Evolutionary conservation across 2,329 filamentous ascomycete species (phyloP).

Genomic region (Cladobotryum protrusum): DNA sequence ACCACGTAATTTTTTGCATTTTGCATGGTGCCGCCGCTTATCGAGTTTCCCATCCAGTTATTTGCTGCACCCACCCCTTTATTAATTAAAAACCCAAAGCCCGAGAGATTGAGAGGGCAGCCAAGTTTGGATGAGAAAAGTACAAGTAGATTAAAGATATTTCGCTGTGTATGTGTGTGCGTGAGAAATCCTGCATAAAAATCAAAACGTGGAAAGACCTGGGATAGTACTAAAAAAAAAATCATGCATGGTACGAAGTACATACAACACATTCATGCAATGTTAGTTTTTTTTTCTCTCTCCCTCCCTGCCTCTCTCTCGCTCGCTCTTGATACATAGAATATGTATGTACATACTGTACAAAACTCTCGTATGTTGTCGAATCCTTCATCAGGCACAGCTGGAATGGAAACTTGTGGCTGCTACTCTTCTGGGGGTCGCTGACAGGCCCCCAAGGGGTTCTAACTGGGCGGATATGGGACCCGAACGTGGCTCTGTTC

Average conservation of each 20-base stretch:
- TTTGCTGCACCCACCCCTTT: too few species aligned
- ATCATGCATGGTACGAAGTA: too few species aligned
- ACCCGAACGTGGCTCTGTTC: constrained; percentile 13
- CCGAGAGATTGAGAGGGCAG: neutral
- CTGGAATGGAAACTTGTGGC: neutral
- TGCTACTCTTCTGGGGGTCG: neutral
- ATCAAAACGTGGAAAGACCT: neutral
- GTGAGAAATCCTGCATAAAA: neutral
- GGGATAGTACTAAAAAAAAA: too few species aligned
- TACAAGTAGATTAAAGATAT: neutral
- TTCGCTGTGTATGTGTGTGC: neutral
- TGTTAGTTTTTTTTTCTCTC: neutral
- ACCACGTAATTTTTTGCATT: too few species aligned
- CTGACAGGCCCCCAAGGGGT: neutral
- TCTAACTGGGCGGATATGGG: constrained; percentile 7
- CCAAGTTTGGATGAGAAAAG: neutral
- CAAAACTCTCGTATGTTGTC: constrained; percentile 2
- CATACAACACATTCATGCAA: neutral
- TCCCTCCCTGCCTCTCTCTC: constrained; percentile 1
- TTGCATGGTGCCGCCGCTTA: too few species aligned
- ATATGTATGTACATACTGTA: too few species aligned
- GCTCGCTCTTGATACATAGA: neutral
- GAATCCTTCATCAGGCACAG: constrained; percentile 8
- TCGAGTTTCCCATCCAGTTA: too few species aligned
- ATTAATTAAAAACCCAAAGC: too few species aligned